Base-by-base conservation (phyloP, 768 basidiomycete species). In the Boletus sensibilis region DNA sequence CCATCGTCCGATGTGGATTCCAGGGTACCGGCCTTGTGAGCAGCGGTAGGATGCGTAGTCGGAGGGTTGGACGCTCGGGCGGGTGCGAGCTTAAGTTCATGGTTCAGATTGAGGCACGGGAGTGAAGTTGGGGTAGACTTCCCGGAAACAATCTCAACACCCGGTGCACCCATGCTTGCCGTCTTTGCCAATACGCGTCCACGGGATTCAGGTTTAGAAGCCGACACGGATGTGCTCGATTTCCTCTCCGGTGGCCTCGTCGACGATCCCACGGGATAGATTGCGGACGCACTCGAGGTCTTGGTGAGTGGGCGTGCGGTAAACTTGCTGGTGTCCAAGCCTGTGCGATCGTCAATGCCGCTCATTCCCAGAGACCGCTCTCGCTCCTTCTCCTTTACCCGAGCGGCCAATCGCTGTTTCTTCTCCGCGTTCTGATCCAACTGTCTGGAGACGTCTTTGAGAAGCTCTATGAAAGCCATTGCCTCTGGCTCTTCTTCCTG, bases 361-460 rank as follows among this genome's bases (percentile, higher is more conserved):
- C 12, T 29, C 43, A 31, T 40, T 25, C 42, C 40, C 5, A 38
- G 31, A 25, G 58, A 56, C 4, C 35, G 48, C 13, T 50, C 59
- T 41, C 52, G 49, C 7, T 56, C 50, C 34, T 52, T 63, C 27
- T 58, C 62, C 41, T 50, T 58, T 39, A 34, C 49, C 7, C 63
- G 56, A 9, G 42, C 60, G n/a, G 31, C 58, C 20, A 49, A 21
- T 14, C 52, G 57, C 44, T 73, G 64, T 53, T 71, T 71, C 55
- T 61, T 67, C 41, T 49, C 49, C 12, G 70, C 56, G 43, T 72
- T 69, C 34, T 57, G 56, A 27, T 71, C 69, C 18, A 69, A 20
- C n/a, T 63, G 52, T 25, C 40, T 62, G 33, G 61, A 62, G 9
- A 60, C 57, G n/a, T 67, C 57, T 29, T 58, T 58, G 41, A 71